Base-by-base conservation (phyloP, 352 stramenopile species). In the Globisporangium splendens region DNA sequence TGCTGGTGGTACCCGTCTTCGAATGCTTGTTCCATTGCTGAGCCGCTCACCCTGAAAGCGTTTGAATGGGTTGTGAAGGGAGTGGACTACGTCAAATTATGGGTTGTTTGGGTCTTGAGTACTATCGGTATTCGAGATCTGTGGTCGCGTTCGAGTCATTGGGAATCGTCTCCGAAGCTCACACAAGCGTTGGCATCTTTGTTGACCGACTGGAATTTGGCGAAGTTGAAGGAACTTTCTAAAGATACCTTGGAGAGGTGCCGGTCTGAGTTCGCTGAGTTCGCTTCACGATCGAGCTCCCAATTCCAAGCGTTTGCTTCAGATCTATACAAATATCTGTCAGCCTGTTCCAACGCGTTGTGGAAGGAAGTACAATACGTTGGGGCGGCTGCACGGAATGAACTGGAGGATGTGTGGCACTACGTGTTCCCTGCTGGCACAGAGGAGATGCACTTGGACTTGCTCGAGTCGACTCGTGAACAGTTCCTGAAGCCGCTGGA, bases 401-500 rank as follows among this genome's bases (percentile, higher is more conserved):
- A 35, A 24, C 28, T 46, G 3, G 18, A 28, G 10, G 46, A 38
- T 11, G 14, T 50, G 0, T 62, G 56, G 56, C n/a, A 56, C 0
- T 18, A 39, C 1, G 56, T 59, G 8, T 21, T 54, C 6, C 33
- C 44, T 8, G 11, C 24, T 18, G 12, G 17, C 2, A 22, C 12
- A 14, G 39, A 15, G 43, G 33, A 50, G 28, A 54, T 24, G 8
- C 18, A 43, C 22, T 12, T 57, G 8, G 20, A 43, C 21, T 15
- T 61, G 47, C 10, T 66, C 13, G 53, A 51, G 1, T 33, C 46
- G 4, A 61, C 35, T 11, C 61, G 49, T 7, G 41, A 56, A 38
- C 47, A 43, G 20, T 43, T 66, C 13, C 44, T 68, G 8, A 42
- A 61, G 1, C 41, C 57, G 22, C 46, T 68, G 21, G 57, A 62